Conservation (phyloP, 176 grass and related monocot genomes). For the Saccharum spontaneum region DNA sequence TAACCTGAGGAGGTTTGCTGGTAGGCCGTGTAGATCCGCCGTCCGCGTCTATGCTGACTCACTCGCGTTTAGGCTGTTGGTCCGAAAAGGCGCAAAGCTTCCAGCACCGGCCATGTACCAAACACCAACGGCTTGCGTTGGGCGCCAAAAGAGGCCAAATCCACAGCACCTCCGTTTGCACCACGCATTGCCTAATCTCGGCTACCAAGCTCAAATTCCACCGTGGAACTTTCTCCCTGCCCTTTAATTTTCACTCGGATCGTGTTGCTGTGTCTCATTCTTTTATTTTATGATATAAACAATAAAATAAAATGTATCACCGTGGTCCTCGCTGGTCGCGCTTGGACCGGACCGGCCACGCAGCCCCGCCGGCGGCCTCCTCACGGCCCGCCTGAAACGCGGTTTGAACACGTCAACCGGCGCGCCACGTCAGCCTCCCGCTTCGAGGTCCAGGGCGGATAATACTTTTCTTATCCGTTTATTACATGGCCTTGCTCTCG, state of each 20-base stretch:
- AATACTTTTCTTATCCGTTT: slow-evolving; percentile 23
- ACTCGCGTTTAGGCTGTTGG: not conserved
- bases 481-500: not conserved
- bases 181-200: too few species aligned
- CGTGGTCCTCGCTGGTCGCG: not conserved
- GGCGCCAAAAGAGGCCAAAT: not conserved
- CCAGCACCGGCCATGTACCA: slow-evolving; percentile 29
- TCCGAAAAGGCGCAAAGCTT: not conserved
- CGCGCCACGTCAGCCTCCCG: not conserved
- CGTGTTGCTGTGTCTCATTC: too few species aligned
- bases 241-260: too few species aligned
- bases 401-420: slow-evolving; percentile 29
- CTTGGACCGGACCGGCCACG: not conserved
- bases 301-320: too few species aligned
- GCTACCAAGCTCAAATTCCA: too few species aligned
- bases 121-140: not conserved
- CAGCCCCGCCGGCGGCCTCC: not conserved
- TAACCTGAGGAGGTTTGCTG: not conserved
- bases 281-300: too few species aligned
- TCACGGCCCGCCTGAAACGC: not conserved
- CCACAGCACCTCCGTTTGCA: too few species aligned
- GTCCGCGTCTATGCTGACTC: slow-evolving; percentile 18
- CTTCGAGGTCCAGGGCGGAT: not conserved
- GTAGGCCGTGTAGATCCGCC: not conserved
- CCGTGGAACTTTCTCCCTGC: too few species aligned